Evolutionary conservation across 1,139 yeast species (phyloP).

Genomic region (Saccharomyces hybrid): DNA sequence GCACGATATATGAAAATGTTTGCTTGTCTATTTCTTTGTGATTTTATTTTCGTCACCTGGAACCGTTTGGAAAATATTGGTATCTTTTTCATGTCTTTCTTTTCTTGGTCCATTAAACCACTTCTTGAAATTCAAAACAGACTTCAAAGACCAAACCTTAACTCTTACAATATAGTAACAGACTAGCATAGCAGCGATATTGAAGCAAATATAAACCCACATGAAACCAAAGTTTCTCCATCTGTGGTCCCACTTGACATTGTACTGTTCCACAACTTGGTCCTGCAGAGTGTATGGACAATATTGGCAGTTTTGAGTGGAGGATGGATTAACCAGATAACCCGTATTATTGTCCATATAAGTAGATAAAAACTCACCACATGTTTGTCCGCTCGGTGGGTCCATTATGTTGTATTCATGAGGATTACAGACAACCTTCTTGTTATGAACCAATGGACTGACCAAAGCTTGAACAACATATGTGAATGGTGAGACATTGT

Average conservation of each 20-base stretch:
- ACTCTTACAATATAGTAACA: slow-evolving; percentile 36
- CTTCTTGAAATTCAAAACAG: slow-evolving; percentile 28
- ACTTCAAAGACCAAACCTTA: slow-evolving; percentile 28
- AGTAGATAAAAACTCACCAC: slow-evolving; percentile 37
- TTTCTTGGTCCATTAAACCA: slow-evolving; percentile 34
- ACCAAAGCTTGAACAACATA: slow-evolving; percentile 45
- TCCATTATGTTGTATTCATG: slow-evolving; percentile 42
- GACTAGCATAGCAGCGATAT: slow-evolving; percentile 38
- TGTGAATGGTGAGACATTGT: slow-evolving; percentile 48
- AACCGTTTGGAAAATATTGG: slow-evolving; percentile 34
- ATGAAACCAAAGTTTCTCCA: slow-evolving; percentile 59
- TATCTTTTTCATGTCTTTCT: slow-evolving; percentile 39
- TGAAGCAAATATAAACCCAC: slow-evolving; percentile 42
- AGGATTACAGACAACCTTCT: slow-evolving; percentile 39
- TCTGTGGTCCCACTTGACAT: slow-evolving; percentile 38
- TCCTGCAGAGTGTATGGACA: slow-evolving; percentile 42
- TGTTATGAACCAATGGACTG: slow-evolving; percentile 39
- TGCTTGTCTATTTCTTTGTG: slow-evolving; percentile 11
- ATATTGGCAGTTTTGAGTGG: slow-evolving; percentile 40
- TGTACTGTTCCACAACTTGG: slow-evolving; percentile 37
- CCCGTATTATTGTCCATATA: slow-evolving; percentile 39
- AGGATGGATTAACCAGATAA: slow-evolving; percentile 37
- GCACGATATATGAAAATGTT: not conserved
- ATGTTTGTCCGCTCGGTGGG: slow-evolving; percentile 45
- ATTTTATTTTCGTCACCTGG: slow-evolving; percentile 35